Evolutionary conservation across 1,139 yeast species (phyloP).

Genomic region (Diutina mesorugosa): DNA sequence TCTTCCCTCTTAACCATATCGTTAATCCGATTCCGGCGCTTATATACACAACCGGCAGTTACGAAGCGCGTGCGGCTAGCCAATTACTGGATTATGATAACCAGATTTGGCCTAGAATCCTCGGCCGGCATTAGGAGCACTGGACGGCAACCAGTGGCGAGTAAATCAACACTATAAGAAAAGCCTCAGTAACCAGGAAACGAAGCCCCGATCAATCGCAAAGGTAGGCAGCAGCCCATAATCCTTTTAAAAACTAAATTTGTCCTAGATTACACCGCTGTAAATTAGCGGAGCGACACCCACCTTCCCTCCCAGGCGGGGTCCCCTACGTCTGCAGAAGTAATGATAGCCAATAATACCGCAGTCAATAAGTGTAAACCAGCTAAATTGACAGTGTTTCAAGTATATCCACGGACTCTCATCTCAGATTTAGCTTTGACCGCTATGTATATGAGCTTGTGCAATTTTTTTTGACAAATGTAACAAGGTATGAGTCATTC

Average conservation of each 20-base stretch:
- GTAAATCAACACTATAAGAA: background rate
- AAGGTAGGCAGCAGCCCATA: background rate
- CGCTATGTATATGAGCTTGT: background rate
- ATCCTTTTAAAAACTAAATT: background rate
- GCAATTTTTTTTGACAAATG: background rate
- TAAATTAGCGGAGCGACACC: background rate
- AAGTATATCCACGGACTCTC: background rate
- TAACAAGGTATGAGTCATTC: background rate
- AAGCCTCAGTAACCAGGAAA: background rate
- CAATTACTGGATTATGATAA: background rate
- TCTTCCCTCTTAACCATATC: background rate
- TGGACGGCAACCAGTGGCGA: background rate
- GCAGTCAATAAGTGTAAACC: background rate
- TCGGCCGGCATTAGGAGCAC: background rate
- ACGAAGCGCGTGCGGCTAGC: background rate
- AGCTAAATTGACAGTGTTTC: background rate
- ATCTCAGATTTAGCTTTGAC: background rate
- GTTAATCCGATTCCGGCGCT: background rate
- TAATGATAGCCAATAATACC: background rate
- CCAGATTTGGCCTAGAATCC: background rate
- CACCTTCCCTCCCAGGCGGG: background rate
- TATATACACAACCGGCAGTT: background rate
- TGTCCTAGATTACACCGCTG: background rate
- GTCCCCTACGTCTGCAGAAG: background rate
- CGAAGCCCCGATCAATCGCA: background rate